These are phyloP conservation scores for Claviceps purpurea DNA, from an alignment of 2,329 filamentous ascomycete genomes.

Conservation along the genomic window DNA sequence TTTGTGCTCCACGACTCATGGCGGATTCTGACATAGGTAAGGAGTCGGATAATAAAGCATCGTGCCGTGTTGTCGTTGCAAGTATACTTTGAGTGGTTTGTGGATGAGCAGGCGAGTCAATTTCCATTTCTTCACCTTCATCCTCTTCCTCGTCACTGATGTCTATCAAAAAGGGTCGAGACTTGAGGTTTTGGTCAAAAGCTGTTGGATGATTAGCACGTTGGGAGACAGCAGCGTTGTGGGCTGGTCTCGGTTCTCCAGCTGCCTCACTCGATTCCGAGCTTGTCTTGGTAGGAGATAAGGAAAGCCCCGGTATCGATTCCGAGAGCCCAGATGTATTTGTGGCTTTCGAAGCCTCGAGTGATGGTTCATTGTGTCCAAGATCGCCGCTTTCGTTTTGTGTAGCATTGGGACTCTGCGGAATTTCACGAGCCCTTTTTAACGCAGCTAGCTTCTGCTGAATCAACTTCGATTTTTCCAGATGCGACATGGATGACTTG, in stretches of 20 bases:
- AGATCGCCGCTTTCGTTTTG: slow-evolving; percentile 1
- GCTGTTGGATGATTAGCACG: slow-evolving; percentile 5
- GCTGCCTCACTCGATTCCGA: slow-evolving; percentile 7
- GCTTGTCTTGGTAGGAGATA: slow-evolving; percentile 15
- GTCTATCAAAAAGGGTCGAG: slow-evolving; percentile 63
- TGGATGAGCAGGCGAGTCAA: slow-evolving; percentile 39
- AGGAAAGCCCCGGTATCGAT: slow-evolving; percentile 23
- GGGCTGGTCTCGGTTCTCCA: slow-evolving; percentile 40
- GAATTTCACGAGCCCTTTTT: slow-evolving; percentile 40
- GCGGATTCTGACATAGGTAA: slow-evolving; percentile 29
- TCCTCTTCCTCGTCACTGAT: slow-evolving; percentile 64
- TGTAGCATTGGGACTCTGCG: slow-evolving; percentile 6
- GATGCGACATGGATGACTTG: slow-evolving; percentile 24
- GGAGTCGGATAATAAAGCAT: slow-evolving; percentile 29
- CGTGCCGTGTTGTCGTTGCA: slow-evolving; percentile 19
- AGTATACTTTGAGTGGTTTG: slow-evolving; percentile 19
- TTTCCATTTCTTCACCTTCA: slow-evolving; percentile 47
- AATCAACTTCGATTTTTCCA: slow-evolving; percentile 59
- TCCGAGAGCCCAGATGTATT: neutral
- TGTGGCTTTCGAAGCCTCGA: neutral
- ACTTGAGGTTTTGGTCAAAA: slow-evolving; percentile 43
- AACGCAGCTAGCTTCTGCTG: slow-evolving; percentile 69
- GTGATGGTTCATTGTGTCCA: neutral
- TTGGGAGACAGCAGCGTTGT: slow-evolving; percentile 53
- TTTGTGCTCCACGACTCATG: slow-evolving; percentile 25